Conservation (phyloP, 352 stramenopile genomes). For the Phytopythium vexans region DNA sequence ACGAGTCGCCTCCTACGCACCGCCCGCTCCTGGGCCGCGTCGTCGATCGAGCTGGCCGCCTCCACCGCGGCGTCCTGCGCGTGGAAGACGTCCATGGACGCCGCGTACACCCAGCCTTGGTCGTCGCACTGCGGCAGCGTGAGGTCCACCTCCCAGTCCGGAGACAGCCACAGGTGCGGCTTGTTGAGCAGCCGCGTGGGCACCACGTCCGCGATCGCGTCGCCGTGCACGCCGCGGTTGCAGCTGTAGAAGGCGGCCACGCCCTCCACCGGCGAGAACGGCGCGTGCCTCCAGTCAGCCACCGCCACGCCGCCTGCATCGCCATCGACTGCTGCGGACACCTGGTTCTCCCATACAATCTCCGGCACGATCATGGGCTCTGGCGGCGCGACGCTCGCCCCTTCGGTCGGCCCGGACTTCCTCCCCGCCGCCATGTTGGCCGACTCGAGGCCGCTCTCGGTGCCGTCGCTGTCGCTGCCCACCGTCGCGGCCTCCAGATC, state of each 20-base stretch:
- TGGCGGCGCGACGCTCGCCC: conserved; percentile 7
- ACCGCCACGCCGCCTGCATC: conserved; percentile 3
- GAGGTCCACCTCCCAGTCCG: conserved; percentile 57
- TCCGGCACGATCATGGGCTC: conserved; percentile 39
- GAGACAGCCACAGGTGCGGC: conserved; percentile 62
- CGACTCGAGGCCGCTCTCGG: conserved; percentile 9
- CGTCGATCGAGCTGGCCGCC: background rate
- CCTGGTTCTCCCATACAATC: conserved; percentile 52
- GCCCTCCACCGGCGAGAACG: conserved; percentile 36
- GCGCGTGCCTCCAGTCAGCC: conserved; percentile 24
- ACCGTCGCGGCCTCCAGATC: conserved; percentile 19
- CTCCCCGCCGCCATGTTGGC: background rate
- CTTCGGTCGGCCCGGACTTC: conserved; percentile 1
- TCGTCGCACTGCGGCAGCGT: conserved; percentile 47
- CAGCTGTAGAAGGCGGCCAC: conserved; percentile 57
- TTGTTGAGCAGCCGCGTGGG: conserved; percentile 65
- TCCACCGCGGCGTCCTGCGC: conserved; percentile 6
- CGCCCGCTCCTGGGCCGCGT: conserved; percentile 14
- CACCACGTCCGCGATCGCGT: conserved; percentile 58
- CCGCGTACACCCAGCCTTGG: conserved; percentile 74
- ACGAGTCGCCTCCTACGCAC: conserved; percentile 53
- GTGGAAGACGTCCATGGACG: conserved; percentile 33
- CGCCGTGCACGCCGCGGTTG: conserved; percentile 57
- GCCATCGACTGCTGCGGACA: conserved; percentile 4
- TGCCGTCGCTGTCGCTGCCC: conserved; percentile 8